Conservation (phyloP, 75 land plant species). For the Cupressus sempervirens region DNA sequence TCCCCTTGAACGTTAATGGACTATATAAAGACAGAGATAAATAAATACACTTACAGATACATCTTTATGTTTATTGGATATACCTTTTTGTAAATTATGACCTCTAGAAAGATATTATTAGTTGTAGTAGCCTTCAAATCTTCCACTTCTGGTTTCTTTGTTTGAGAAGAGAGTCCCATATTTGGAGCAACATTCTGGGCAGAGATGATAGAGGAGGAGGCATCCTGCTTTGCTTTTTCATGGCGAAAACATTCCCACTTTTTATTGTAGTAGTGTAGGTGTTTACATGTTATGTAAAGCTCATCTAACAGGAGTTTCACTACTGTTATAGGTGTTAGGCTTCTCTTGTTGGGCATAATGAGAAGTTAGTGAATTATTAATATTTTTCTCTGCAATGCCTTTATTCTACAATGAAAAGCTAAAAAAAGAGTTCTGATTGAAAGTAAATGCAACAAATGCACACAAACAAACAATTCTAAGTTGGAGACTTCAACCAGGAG, state of each 20-base stretch:
- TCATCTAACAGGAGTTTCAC: background rate
- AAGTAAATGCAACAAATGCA: too few species aligned
- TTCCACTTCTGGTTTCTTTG: background rate
- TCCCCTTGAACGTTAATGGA: too few species aligned
- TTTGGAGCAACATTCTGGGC: background rate
- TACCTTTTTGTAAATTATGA: background rate
- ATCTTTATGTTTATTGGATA: background rate
- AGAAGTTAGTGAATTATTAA: background rate
- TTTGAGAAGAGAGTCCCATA: background rate
- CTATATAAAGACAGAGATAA: too few species aligned
- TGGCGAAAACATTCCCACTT: background rate
- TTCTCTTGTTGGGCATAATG: background rate
- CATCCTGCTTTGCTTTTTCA: background rate
- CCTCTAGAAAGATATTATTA: background rate
- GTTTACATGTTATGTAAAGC: background rate
- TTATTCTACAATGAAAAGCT: too few species aligned
- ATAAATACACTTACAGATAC: background rate
- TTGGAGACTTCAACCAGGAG: too few species aligned
- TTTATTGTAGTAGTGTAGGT: background rate
- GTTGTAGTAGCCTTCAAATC: background rate
- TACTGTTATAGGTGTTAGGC: background rate
- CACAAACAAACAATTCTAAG: too few species aligned
- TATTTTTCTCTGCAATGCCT: background rate
- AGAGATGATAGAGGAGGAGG: too few species aligned
- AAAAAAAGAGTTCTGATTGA: too few species aligned